Evolutionary conservation across 495 filamentous ascomycete genomes (phyloP).

Genomic region (Aspergillus olivimuriae): DNA sequence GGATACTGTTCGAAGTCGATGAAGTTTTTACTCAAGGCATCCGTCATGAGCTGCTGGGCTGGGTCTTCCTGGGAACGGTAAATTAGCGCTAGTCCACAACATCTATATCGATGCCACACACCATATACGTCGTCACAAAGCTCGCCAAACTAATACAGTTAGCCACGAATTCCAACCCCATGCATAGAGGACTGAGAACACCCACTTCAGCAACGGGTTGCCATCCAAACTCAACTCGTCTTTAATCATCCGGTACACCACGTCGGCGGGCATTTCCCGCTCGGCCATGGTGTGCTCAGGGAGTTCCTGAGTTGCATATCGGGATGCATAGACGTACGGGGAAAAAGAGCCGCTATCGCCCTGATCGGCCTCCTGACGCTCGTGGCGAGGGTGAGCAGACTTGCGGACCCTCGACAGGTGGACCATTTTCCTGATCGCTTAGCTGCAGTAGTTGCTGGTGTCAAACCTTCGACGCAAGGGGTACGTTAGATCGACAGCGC

Average conservation of each 20-base stretch:
- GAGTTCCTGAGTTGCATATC: constrained; percentile 63
- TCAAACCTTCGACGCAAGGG: too few relatives aligned
- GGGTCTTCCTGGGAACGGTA: constrained; percentile 82
- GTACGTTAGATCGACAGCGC: too few relatives aligned
- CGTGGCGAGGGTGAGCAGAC: not conserved
- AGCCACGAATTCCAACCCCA: not conserved
- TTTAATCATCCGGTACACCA: constrained; percentile 83
- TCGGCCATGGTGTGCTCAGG: constrained; percentile 74
- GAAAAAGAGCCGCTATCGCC: constrained; percentile 46
- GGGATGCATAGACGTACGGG: constrained; percentile 67
- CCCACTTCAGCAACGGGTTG: constrained; percentile 69
- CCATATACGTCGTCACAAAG: constrained; percentile 89
- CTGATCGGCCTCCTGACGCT: not conserved
- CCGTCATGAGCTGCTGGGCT: constrained; percentile 78
- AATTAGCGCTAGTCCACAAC: too few relatives aligned
- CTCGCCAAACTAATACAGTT: constrained; percentile 53
- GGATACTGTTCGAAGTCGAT: constrained; percentile 86
- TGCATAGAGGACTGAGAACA: not conserved
- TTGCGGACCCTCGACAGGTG: constrained; percentile 1
- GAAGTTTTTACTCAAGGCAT: constrained; percentile 82
- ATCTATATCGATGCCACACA: too few relatives aligned
- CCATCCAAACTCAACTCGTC: constrained; percentile 74
- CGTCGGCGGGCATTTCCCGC: constrained; percentile 68
- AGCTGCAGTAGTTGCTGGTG: too few relatives aligned
- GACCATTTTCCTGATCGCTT: not conserved